Base-by-base conservation (phyloP, 1,139 yeast species). In the Saccharomyces hybrid region DNA sequence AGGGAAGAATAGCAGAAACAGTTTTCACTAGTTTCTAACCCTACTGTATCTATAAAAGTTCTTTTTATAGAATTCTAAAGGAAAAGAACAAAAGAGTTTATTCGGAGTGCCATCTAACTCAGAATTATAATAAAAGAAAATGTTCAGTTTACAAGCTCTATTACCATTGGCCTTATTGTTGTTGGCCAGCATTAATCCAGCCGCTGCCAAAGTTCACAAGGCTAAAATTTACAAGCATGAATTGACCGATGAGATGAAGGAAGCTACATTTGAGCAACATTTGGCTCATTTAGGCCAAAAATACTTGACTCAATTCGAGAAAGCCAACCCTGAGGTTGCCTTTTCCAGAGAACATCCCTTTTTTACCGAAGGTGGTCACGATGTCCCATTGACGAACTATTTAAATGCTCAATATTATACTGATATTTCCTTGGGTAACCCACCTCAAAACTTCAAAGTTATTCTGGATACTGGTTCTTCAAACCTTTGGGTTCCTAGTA, bases 401-500 rank as follows among this genome's bases (percentile, higher is more conserved):
- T 75, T 88, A 75, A 91, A 93, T 71, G 97, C 97, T 48, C 98
- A 93, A 75, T 93, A 93, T 73, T 91, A 79, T 71, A 86, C 98
- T 51, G 97, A 90, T 68, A 86, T 93, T 65, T 78, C 82, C 58
- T 68, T 93, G 56, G 99, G 99, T 64, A 87, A 96, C 48, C 99
- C 99, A 6, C 89, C 88, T 52, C 99, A 93, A 76, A 70, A 80
- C 14, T 93, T 93, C 75, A 93, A 90, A 77, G 95, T 88, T 51
- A 83, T 88, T 61, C 79, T 93, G 67, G 98, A 93, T 73, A 93
- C 98, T 32, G 99, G 99, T 48, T 88, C 97, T 28, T 87, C 97
- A 53, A 93, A 93, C 73, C 78, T 93, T 75, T 93, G 99, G 99
- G 91, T 93, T 58, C 99, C 99, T 54, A 82, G 95, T 57, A 65